Base-by-base conservation (phyloP, 2,329 filamentous ascomycete species). In the Fusarium acutatum region DNA sequence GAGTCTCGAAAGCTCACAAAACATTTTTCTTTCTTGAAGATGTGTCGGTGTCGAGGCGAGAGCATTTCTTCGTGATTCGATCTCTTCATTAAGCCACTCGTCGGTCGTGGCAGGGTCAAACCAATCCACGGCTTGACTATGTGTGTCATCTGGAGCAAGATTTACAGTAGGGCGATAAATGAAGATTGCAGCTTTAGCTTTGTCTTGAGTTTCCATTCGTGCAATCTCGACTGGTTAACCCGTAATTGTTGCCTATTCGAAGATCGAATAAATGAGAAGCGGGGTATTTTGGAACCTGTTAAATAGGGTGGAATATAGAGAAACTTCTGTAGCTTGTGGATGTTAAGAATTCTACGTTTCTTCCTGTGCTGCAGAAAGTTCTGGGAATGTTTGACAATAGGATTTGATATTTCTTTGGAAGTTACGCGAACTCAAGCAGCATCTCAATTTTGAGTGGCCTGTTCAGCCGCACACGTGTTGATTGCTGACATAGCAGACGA, bases 81-180 rank as follows among this genome's bases (percentile, higher is more conserved):
- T 53, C 24, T 20, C 34, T 4, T 53, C 1, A 3, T 22, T 8
- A 0, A 53, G 14, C 32, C 50, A 53, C 3, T 28, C 14, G 9
- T 53, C 50, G 18, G 24, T 28, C 7, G 3, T 28, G 14, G 4
- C 28, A 17, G 46, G 28, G 24, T 38, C 34, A 6, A 53, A 37
- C 50, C 50, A 53, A 18, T 38, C 50, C 5, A 53, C 50, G 1
- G 9, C 1, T 22, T 53, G 50, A 4, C 24, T 26, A 38, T 53
- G 50, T 13, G 50, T 37, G 14, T 53, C 50, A 20, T 53, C 50
- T 0, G 50, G 50, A 3, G 34, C 50, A 22, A 22, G 34, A 3
- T 26, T 2, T 0, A 24, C 18, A 4, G 0, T 17, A 5, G 34
- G 50, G 1, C 6, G 4, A 6, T 53, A 53, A 4, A 2, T 35